A percentile compares a stretch with the other conserved stretches of the same genome.
Evolutionary conservation across 805 yeast species (phyloP).

Genomic region (Hanseniaspora osmophila): DNA sequence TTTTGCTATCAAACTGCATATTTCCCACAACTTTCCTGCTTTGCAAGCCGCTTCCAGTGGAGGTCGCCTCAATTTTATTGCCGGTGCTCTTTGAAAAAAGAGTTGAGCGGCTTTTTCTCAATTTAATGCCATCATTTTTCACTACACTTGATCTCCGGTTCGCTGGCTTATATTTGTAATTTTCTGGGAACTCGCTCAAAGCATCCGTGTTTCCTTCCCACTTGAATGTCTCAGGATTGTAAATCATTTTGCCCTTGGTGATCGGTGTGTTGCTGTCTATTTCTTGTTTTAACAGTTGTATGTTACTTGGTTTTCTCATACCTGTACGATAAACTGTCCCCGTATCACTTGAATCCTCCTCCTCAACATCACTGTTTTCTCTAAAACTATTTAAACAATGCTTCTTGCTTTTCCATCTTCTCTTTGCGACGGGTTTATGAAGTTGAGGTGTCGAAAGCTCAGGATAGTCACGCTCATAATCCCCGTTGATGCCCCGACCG

Average conservation of each 20-base stretch:
- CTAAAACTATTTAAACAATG: slow-evolving; percentile 7
- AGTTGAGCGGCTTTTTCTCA: background rate
- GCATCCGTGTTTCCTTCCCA: slow-evolving; percentile 21
- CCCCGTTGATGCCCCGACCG: background rate
- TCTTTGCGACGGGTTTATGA: background rate
- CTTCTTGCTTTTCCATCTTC: background rate
- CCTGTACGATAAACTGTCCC: too few relatives aligned
- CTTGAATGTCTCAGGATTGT: slow-evolving; percentile 18
- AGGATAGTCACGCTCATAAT: slow-evolving; percentile 10
- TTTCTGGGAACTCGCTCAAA: slow-evolving; percentile 14
- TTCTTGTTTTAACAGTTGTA: slow-evolving; percentile 20
- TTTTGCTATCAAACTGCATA: slow-evolving; percentile 22
- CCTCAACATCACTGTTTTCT: slow-evolving; percentile 9
- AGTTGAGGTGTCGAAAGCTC: slow-evolving; percentile 16
- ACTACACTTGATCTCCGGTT: background rate
- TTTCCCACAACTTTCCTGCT: slow-evolving; percentile 16
- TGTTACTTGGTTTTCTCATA: slow-evolving; percentile 5
- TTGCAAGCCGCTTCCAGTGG: background rate
- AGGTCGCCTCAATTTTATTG: background rate
- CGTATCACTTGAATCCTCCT: slow-evolving; percentile 9
- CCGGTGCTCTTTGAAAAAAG: background rate
- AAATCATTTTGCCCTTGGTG: slow-evolving; percentile 18
- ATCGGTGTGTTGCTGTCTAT: slow-evolving; percentile 22
- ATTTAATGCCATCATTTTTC: background rate
- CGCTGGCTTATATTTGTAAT: background rate